Percentiles rank a stretch among this genome's conserved stretches.
Evolutionary conservation across 768 basidiomycete genomes (phyloP).

Genomic region (Pleurotus tuber-regium): DNA sequence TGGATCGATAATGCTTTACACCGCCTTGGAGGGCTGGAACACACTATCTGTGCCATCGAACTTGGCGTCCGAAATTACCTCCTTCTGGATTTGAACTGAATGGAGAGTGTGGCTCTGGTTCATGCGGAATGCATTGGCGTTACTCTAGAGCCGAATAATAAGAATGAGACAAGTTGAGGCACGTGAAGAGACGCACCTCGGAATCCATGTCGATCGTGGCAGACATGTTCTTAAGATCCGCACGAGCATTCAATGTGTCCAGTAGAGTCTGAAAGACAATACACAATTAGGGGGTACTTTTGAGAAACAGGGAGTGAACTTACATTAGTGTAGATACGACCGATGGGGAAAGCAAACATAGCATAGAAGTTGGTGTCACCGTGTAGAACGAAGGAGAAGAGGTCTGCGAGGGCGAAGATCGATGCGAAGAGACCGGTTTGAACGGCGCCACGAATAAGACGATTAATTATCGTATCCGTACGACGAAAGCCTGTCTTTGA

Average conservation of each 20-base stretch:
- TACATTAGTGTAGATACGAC: slow-evolving; percentile 47
- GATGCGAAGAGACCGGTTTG: slow-evolving; percentile 54
- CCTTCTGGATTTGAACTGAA: slow-evolving; percentile 29
- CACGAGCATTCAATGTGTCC: slow-evolving; percentile 41
- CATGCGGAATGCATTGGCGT: slow-evolving; percentile 26
- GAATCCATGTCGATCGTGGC: slow-evolving; percentile 26
- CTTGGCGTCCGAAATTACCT: slow-evolving; percentile 23
- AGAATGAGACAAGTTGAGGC: neutral
- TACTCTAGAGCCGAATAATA: slow-evolving; percentile 10
- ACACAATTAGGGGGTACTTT: neutral
- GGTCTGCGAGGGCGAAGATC: slow-evolving; percentile 48
- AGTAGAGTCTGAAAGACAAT: slow-evolving; percentile 33
- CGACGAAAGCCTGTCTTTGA: slow-evolving; percentile 49
- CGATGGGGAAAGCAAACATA: slow-evolving; percentile 35
- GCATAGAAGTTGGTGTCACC: slow-evolving; percentile 26
- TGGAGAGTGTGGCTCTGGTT: slow-evolving; percentile 20
- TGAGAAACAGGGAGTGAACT: slow-evolving; percentile 13
- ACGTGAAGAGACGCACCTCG: slow-evolving; percentile 16
- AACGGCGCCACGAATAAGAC: slow-evolving; percentile 51
- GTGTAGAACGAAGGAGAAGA: slow-evolving; percentile 31
- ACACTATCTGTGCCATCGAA: slow-evolving; percentile 15
- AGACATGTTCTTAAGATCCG: slow-evolving; percentile 27
- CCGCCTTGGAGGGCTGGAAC: slow-evolving; percentile 2
- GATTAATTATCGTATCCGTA: slow-evolving; percentile 52
- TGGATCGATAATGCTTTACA: neutral